Conservation (phyloP, 176 grass and related monocot species). For the Dendrocalamus sinicus region DNA sequence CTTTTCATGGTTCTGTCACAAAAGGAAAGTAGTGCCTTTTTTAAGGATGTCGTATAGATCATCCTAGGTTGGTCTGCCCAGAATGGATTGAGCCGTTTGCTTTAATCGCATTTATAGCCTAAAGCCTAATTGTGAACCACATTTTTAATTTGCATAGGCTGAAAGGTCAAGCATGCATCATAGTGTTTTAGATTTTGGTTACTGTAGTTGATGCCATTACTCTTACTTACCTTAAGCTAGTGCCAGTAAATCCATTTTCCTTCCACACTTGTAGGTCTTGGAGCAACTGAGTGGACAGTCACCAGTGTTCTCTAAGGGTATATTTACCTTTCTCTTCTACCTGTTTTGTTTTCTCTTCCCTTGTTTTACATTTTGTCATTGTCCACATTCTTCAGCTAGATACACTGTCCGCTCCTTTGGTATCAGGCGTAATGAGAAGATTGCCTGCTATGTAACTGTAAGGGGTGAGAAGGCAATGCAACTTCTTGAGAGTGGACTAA, state of each 20-base stretch:
- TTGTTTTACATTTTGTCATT: background rate
- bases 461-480: constrained; percentile 62
- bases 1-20: too few relatives aligned
- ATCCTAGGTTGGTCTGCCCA: too few relatives aligned
- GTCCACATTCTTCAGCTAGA: constrained; percentile 27
- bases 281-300: constrained; percentile 57
- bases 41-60: too few relatives aligned
- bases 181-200: too few relatives aligned
- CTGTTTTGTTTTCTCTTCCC: background rate
- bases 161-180: too few relatives aligned
- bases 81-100: too few relatives aligned
- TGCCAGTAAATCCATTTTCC: background rate
- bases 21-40: too few relatives aligned
- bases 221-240: too few relatives aligned
- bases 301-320: constrained; percentile 57
- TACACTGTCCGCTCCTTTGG: constrained; percentile 61
- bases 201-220: too few relatives aligned
- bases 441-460: constrained; percentile 58
- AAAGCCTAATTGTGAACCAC: too few relatives aligned
- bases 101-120: too few relatives aligned
- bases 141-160: too few relatives aligned
- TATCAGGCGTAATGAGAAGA: constrained; percentile 61
- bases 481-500: constrained; percentile 62
- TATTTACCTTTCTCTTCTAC: background rate
- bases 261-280: constrained; percentile 39